Conservation (phyloP, 1,284 basidiomycete genomes). For the Pyrrhoderma noxium region DNA sequence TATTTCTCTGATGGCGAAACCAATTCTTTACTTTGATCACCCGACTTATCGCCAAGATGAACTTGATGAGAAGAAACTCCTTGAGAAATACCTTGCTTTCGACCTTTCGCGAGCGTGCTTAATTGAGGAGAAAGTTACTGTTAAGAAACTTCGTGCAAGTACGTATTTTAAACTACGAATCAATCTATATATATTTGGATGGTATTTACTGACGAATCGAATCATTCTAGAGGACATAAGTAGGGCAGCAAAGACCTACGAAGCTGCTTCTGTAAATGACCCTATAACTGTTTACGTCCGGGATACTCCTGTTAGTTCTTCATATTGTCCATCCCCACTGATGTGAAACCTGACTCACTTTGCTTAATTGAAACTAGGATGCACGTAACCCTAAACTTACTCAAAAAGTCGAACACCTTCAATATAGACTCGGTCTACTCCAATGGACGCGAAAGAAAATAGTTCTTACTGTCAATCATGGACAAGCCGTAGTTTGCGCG, state of each 20-base stretch:
- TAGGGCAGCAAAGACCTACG: slow-evolving; percentile 5
- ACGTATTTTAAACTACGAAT: not conserved
- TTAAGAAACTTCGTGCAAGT: slow-evolving; percentile 9
- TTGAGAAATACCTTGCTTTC: slow-evolving; percentile 1
- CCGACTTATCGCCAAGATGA: too few relatives aligned
- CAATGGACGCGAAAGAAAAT: slow-evolving; percentile 8
- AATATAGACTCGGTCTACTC: not conserved
- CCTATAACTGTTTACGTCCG: slow-evolving; percentile 9
- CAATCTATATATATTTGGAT: not conserved
- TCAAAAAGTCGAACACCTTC: slow-evolving; percentile 1
- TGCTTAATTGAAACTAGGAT: slow-evolving; percentile 2
- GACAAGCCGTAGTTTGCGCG: slow-evolving; percentile 12
- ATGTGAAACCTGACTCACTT: too few relatives aligned
- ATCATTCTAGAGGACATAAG: slow-evolving; percentile 9
- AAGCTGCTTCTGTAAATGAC: slow-evolving; percentile 8
- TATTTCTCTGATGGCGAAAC: too few relatives aligned
- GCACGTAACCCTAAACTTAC: slow-evolving; percentile 4
- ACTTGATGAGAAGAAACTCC: slow-evolving; percentile 6
- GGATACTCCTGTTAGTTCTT: slow-evolving; percentile 15
- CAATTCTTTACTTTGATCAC: too few relatives aligned
- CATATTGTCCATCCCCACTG: not conserved
- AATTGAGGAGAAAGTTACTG: slow-evolving; percentile 8
- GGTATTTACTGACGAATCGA: not conserved
- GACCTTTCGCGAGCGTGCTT: not conserved
- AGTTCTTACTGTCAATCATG: slow-evolving; percentile 11